Evolutionary conservation across 768 basidiomycete genomes (phyloP).

Genomic region (Leucosporidium scottii): DNA sequence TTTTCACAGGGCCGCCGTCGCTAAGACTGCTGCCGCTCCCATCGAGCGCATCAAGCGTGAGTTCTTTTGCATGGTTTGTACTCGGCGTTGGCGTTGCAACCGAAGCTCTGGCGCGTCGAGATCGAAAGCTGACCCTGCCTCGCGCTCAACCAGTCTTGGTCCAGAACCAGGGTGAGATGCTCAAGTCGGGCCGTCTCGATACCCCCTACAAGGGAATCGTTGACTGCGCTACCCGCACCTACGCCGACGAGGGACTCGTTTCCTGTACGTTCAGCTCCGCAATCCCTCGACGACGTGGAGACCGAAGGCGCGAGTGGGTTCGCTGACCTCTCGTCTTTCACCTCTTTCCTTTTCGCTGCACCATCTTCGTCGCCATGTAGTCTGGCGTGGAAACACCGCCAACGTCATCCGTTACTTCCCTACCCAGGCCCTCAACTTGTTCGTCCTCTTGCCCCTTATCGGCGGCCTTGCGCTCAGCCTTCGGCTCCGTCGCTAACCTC

Average conservation of each 20-base stretch:
- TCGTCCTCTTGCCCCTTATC: background rate
- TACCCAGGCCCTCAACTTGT: conserved; percentile 96
- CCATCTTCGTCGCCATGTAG: conserved; percentile 23
- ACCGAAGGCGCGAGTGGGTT: background rate
- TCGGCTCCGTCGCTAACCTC: conserved; percentile 9
- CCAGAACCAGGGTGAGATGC: conserved; percentile 90
- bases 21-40: conserved; percentile 98
- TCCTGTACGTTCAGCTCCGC: conserved; percentile 45
- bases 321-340: background rate
- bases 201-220: conserved; percentile 91
- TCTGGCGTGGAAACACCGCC: conserved; percentile 99
- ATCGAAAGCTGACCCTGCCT: background rate
- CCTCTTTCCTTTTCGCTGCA: background rate
- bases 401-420: conserved; percentile 99
- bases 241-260: conserved; percentile 87
- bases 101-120: too few species aligned
- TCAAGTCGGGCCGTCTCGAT: conserved; percentile 97
- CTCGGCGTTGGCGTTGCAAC: background rate
- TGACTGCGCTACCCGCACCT: conserved; percentile 88
- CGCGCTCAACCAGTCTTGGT: conserved; percentile 21
- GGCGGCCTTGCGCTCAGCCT: conserved; percentile 2
- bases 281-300: background rate
- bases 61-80: conserved; percentile 47
- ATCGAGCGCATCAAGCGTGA: conserved; percentile 99
- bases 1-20: conserved; percentile 58